phyloP scores from a whole-genome alignment of 1,139 yeast species.

The Debaryomyces nepalensis region DNA sequence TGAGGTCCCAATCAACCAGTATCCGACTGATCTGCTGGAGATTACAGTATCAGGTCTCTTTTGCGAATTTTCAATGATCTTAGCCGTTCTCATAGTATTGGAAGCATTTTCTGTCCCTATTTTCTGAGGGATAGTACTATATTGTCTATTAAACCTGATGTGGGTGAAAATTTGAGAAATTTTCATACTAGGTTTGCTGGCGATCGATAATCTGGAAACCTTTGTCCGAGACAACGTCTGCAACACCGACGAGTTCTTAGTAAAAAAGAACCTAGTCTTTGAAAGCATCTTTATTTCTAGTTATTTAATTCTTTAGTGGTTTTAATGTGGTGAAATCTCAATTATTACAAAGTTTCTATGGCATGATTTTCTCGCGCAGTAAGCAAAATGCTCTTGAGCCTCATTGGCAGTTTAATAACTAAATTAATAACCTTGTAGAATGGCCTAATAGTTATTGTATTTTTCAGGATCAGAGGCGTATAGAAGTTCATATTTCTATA shows the following conservation, averaged over 20 bases:
- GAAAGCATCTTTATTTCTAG: conserved; percentile 31
- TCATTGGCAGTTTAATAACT: conserved; percentile 4
- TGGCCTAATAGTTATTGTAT: too few relatives aligned
- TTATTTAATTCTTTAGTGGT: neutral
- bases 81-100: neutral
- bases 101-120: neutral
- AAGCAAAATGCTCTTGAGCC: conserved; percentile 1
- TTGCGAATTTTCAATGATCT: neutral
- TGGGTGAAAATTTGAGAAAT: conserved; percentile 13
- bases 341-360: neutral
- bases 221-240: conserved; percentile 32
- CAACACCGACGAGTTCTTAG: conserved; percentile 44
- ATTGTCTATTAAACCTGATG: conserved; percentile 12
- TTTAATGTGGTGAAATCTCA: too few relatives aligned
- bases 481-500: too few relatives aligned
- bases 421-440: too few relatives aligned
- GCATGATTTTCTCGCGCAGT: conserved; percentile 8
- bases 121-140: conserved; percentile 14
- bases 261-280: conserved; percentile 48
- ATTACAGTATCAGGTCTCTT: conserved; percentile 19
- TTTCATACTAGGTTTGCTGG: conserved; percentile 10
- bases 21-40: conserved; percentile 67
- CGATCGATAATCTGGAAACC: conserved; percentile 19
- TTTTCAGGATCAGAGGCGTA: too few relatives aligned
- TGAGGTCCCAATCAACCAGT: conserved; percentile 91